Evolutionary conservation across 768 basidiomycete genomes (phyloP).

Genomic region (Piloderma croceum): DNA sequence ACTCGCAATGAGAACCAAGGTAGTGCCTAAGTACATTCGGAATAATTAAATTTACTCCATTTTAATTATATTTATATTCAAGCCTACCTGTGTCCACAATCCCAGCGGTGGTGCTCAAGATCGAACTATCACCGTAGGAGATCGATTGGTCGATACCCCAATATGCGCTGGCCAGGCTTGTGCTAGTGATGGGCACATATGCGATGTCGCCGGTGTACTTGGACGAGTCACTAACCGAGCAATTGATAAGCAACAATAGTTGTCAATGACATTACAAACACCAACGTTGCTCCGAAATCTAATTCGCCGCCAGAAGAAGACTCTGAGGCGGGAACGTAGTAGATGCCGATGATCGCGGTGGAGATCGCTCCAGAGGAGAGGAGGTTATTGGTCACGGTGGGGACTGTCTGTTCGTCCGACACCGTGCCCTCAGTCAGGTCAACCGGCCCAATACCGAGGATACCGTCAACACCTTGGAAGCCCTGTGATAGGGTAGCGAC

Average conservation of each 20-base stretch:
- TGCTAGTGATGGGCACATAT: slow-evolving; percentile 37
- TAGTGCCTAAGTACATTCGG: background rate
- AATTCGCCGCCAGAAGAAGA: slow-evolving; percentile 46
- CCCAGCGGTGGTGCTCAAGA: background rate
- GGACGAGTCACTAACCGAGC: slow-evolving; percentile 2
- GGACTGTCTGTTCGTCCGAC: slow-evolving; percentile 30
- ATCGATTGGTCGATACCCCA: slow-evolving; percentile 40
- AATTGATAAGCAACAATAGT: slow-evolving; percentile 17
- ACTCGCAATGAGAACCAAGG: background rate
- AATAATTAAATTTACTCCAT: slow-evolving; percentile 20
- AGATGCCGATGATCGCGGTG: slow-evolving; percentile 44
- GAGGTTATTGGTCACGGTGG: slow-evolving; percentile 57
- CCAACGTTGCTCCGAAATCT: slow-evolving; percentile 48
- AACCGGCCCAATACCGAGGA: slow-evolving; percentile 48
- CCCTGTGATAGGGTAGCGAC: slow-evolving; percentile 39
- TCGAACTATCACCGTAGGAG: background rate
- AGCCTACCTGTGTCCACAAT: slow-evolving; percentile 31
- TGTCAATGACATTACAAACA: slow-evolving; percentile 2
- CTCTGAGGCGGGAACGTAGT: slow-evolving; percentile 35
- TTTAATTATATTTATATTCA: slow-evolving; percentile 26
- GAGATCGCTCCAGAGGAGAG: slow-evolving; percentile 42
- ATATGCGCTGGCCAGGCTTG: slow-evolving; percentile 41
- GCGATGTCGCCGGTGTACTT: slow-evolving; percentile 31
- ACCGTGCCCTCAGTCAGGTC: slow-evolving; percentile 36
- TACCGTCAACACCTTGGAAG: slow-evolving; percentile 46